These are phyloP conservation scores for Botrytis byssoidea DNA, from an alignment of 2,329 filamentous ascomycete species.

Conservation along the genomic window DNA sequence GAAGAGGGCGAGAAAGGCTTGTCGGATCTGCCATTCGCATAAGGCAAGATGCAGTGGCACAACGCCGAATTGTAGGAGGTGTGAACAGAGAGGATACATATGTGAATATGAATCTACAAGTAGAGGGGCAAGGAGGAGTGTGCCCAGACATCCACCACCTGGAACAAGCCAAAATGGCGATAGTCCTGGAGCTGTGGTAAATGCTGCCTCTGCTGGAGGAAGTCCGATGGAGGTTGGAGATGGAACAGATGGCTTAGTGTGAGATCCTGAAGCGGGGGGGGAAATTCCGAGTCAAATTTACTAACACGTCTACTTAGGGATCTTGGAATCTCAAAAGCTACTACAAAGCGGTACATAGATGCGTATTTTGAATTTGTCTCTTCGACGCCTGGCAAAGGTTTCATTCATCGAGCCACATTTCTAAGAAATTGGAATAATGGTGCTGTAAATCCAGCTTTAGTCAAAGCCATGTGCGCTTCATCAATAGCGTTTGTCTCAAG, in stretches of 20 bases:
- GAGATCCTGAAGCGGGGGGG: not conserved
- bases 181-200: not conserved
- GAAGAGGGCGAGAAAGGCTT: slow-evolving; percentile 17
- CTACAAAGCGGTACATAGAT: slow-evolving; percentile 19
- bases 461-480: slow-evolving; percentile 17
- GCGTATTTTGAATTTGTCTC: slow-evolving; percentile 21
- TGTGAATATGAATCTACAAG: slow-evolving; percentile 20
- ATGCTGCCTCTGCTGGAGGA: slow-evolving; percentile 11
- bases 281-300: not conserved
- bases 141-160: slow-evolving; percentile 11
- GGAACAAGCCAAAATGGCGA: slow-evolving; percentile 11
- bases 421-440: slow-evolving; percentile 20
- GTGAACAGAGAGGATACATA: slow-evolving; percentile 19
- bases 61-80: slow-evolving; percentile 16
- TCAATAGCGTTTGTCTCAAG: slow-evolving; percentile 20
- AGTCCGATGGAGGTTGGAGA: slow-evolving; percentile 17
- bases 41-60: slow-evolving; percentile 19
- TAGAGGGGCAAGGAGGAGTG: slow-evolving; percentile 13
- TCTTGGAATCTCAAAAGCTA: slow-evolving; percentile 9
- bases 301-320: slow-evolving; percentile 5
- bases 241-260: slow-evolving; percentile 6
- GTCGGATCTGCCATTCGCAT: slow-evolving; percentile 19
- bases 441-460: slow-evolving; percentile 12
- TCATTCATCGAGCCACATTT: slow-evolving; percentile 20
- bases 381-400: slow-evolving; percentile 20